Percentiles rank a stretch among this genome's conserved stretches.
phyloP scores from a whole-genome alignment of 495 filamentous ascomycete genomes.

The Thermothielavioides terrestris region DNA sequence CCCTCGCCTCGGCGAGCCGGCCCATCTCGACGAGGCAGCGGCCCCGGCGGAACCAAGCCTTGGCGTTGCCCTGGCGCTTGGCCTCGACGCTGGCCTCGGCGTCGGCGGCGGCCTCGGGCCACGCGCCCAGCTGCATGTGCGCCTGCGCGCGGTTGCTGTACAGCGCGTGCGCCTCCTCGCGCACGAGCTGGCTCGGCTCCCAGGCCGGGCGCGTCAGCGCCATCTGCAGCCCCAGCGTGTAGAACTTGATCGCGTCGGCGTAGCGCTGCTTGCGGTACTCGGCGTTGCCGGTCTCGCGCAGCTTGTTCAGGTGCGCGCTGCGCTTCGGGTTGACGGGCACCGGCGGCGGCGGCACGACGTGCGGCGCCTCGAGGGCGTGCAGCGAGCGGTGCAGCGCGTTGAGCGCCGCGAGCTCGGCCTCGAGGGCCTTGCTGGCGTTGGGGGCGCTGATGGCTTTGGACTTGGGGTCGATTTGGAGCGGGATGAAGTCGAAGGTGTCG shows the following conservation, averaged over 20 bases:
- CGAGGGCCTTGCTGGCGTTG: constrained; percentile 37
- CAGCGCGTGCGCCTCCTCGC: constrained; percentile 72
- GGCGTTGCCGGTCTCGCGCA: constrained; percentile 78
- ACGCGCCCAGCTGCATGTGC: constrained; percentile 66
- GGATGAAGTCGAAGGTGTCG: constrained; percentile 77
- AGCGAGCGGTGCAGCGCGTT: constrained; percentile 69
- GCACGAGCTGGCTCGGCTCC: constrained; percentile 73
- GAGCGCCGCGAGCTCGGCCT: constrained; percentile 57
- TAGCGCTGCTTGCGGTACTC: constrained; percentile 69
- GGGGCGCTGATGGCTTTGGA: constrained; percentile 51
- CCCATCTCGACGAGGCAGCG: constrained; percentile 87
- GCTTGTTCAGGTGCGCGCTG: constrained; percentile 73
- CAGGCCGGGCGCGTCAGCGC: constrained; percentile 70
- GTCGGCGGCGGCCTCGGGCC: constrained; percentile 76
- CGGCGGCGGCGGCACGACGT: constrained; percentile 60
- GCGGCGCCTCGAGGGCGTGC: constrained; percentile 46
- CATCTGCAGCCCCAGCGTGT: constrained; percentile 80
- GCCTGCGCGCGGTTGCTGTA: constrained; percentile 88
- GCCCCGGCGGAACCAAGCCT: constrained; percentile 86
- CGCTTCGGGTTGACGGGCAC: constrained; percentile 80
- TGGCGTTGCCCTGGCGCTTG: constrained; percentile 77
- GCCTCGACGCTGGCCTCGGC: constrained; percentile 84
- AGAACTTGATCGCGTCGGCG: constrained; percentile 68
- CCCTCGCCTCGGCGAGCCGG: constrained; percentile 68
- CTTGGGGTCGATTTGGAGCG: constrained; percentile 68